Conservation (phyloP, 352 stramenopile species). For the Phytophthora hybrid region DNA sequence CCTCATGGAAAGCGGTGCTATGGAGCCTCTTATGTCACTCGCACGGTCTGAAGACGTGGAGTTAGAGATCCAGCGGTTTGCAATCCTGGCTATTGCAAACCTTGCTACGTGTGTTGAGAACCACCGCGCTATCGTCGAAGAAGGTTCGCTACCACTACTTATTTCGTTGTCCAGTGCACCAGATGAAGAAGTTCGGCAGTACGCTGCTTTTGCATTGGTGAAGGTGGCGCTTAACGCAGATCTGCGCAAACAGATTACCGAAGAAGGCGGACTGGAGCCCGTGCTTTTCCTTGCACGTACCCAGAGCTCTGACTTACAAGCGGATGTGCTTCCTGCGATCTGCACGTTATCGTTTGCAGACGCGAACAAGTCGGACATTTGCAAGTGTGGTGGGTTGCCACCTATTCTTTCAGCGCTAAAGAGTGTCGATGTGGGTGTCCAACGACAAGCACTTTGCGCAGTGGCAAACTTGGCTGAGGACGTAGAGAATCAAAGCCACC, state of each 20-base stretch:
- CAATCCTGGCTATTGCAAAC: constrained; percentile 95
- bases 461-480: constrained; percentile 96
- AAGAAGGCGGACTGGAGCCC: constrained; percentile 95
- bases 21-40: constrained; percentile 96
- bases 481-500: constrained; percentile 93
- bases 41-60: constrained; percentile 95
- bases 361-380: constrained; percentile 96
- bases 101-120: constrained; percentile 95
- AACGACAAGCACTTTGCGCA: constrained; percentile 94
- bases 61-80: constrained; percentile 95
- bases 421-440: constrained; percentile 78
- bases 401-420: constrained; percentile 86
- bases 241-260: constrained; percentile 93
- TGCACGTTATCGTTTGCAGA: constrained; percentile 94
- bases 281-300: constrained; percentile 96
- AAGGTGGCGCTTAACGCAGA: constrained; percentile 97
- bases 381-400: constrained; percentile 92
- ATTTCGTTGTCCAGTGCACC: constrained; percentile 96
- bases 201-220: constrained; percentile 95
- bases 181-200: constrained; percentile 95
- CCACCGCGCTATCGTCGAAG: constrained; percentile 93
- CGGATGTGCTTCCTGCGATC: constrained; percentile 92
- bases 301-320: constrained; percentile 92
- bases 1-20: constrained; percentile 93
- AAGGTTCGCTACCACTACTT: constrained; percentile 94